Evolutionary conservation across 345 rosid genomes (phyloP).

Genomic region (Brassica cretica): DNA sequence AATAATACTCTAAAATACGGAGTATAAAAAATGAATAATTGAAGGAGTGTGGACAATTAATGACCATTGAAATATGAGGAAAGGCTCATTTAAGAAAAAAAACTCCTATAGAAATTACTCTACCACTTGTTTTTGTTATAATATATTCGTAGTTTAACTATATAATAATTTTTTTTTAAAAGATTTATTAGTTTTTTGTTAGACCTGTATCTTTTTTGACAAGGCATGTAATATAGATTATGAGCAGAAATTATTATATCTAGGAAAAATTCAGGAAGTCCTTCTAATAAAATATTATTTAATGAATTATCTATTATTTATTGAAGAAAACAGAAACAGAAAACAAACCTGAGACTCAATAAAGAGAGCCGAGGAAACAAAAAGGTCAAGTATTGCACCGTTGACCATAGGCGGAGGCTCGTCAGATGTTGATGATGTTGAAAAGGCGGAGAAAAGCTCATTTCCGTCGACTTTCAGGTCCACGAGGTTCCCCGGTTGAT

Average conservation of each 20-base stretch:
- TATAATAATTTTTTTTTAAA: no score
- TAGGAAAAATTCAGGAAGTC: background rate
- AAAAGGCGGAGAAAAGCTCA: slow-evolving; percentile 44
- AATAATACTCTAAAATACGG: background rate
- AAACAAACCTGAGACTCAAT: slow-evolving; percentile 54
- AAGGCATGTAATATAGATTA: background rate
- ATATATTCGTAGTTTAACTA: background rate
- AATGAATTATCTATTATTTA: background rate
- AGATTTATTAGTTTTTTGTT: background rate
- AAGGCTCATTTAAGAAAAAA: background rate
- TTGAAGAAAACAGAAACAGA: background rate
- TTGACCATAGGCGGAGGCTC: slow-evolving; percentile 59
- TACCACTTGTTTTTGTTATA: background rate
- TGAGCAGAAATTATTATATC: background rate
- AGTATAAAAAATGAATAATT: background rate
- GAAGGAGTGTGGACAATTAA: background rate
- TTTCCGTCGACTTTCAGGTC: slow-evolving; percentile 1
- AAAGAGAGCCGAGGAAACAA: slow-evolving; percentile 30
- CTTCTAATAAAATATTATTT: background rate
- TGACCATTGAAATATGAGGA: background rate
- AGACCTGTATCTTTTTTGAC: no score
- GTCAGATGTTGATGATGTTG: slow-evolving; percentile 29
- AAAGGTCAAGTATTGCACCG: slow-evolving; percentile 45
- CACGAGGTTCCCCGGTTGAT: slow-evolving; percentile 24
- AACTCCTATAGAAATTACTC: background rate